Evolutionary conservation across 1,284 basidiomycete genomes (phyloP), one percentile per base, ranked within the genome.

Genomic region (Grifola frondosa): DNA sequence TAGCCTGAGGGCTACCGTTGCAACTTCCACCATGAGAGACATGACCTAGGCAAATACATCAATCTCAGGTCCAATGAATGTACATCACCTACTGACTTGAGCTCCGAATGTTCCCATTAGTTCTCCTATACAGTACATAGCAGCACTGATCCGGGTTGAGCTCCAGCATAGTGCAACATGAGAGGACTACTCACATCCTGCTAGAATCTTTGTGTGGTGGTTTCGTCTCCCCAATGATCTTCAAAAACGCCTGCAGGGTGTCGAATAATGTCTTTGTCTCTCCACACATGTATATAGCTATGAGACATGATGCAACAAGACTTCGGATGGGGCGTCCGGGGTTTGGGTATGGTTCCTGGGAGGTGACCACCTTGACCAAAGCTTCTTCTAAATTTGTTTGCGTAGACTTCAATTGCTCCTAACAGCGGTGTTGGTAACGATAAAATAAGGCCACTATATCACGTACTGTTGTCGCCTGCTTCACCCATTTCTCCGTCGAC

Each of bases 21-120:
- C 71, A 26, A 95, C 88, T 60, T 97, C 95, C 32, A 85, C 78
- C 81, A 94, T 88, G 56, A 93, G 86, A 1, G 92, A 96, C 94
- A 97, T 97, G 63, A 94, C 85, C 87, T 97, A 54, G 16, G 19
- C 4, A 34, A 44, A 24, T 13, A 10, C 37, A 16, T 28, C 21
- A 25, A 40, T 50, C 6, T 49, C 43, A 30, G 19, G 50, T 20
- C n/a, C 10, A 15, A 29, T 8, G n/a, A 26, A 40, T 23, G 12
- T 19, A 5, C 16, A 19, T 30, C 6, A 25, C 3, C 11, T n/a
- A 40, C 80, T 49, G 57, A 88, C 91, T 68, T 95, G 89, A 5
- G 83, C 75, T 4, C 96, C 95, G 56, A 88, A 87, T 8, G 74
- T 73, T 31, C 73, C 78, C 84, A 97, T 96, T 11, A 97, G 69